Evolutionary conservation across 2,329 filamentous ascomycete species (phyloP).

Genomic region (Pyrenochaeta sp.): DNA sequence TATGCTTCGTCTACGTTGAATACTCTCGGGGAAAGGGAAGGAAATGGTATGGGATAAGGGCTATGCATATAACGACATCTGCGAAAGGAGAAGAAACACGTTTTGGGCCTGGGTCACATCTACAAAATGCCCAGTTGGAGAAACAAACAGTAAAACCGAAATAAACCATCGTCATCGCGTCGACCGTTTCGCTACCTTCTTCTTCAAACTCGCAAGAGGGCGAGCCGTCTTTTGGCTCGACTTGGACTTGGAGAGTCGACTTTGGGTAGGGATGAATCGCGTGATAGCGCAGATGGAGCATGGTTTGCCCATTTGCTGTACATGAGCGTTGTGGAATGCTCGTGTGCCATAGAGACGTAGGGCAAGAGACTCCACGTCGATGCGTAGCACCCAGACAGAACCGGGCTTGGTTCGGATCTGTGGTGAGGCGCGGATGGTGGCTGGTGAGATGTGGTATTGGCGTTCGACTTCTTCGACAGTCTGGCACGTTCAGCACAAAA

Average conservation of each 20-base stretch:
- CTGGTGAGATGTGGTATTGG: slow-evolving; percentile 38
- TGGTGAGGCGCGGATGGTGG: slow-evolving; percentile 20
- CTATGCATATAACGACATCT: not conserved
- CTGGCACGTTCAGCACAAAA: slow-evolving; percentile 11
- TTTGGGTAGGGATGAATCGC: slow-evolving; percentile 7
- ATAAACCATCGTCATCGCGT: not conserved
- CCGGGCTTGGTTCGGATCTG: slow-evolving; percentile 23
- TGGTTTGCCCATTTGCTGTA: slow-evolving; percentile 32
- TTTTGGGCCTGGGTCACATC: not conserved
- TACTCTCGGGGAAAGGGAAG: not conserved
- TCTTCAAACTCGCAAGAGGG: not conserved
- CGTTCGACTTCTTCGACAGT: slow-evolving; percentile 36
- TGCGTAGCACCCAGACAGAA: slow-evolving; percentile 36
- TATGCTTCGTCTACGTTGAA: not conserved
- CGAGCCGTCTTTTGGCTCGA: slow-evolving; percentile 2
- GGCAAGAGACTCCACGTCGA: slow-evolving; percentile 42
- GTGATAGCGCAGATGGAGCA: slow-evolving; percentile 36
- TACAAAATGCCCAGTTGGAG: not conserved
- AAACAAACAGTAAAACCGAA: not conserved
- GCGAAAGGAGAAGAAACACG: not conserved
- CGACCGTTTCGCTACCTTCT: slow-evolving; percentile 1
- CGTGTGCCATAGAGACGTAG: slow-evolving; percentile 40
- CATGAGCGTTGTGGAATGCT: slow-evolving; percentile 35
- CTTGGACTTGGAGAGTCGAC: slow-evolving; percentile 1
- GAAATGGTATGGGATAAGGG: not conserved